These are phyloP conservation scores for Boletellus ananas DNA, from an alignment of 768 basidiomycete genomes.

Conservation along the genomic window DNA sequence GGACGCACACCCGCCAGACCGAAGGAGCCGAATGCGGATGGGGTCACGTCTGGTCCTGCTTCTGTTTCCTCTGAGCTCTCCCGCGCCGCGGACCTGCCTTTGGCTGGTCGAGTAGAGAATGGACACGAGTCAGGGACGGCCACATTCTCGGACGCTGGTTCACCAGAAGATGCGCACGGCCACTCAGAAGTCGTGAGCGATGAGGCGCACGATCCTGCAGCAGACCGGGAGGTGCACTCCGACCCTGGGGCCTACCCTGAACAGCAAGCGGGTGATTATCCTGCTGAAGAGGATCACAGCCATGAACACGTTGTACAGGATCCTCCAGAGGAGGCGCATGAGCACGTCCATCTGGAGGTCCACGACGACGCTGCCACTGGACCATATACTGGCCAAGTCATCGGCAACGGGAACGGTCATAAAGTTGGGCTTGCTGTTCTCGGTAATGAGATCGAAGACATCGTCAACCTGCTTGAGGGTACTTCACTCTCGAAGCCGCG, in stretches of 20 bases:
- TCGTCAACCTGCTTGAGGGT: constrained; percentile 62
- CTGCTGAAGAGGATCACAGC: constrained; percentile 6
- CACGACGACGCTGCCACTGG: constrained; percentile 9
- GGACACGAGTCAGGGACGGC: constrained; percentile 20
- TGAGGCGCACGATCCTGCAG: constrained; percentile 7
- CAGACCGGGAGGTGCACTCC: constrained; percentile 4
- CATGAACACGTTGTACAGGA: constrained; percentile 5
- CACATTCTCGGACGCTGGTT: constrained; percentile 10
- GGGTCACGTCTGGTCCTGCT: constrained; percentile 15
- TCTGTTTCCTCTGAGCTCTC: constrained; percentile 25
- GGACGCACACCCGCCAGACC: constrained; percentile 25
- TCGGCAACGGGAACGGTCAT: constrained; percentile 8
- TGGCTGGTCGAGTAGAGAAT: constrained; percentile 23
- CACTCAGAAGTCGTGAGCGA: constrained; percentile 13
- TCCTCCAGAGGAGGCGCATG: constrained; percentile 6
- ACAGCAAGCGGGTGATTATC: constrained; percentile 4
- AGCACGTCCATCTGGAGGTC: constrained; percentile 11
- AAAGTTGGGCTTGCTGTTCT: neutral
- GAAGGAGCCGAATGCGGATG: constrained; percentile 21
- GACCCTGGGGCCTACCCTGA: constrained; percentile 12
- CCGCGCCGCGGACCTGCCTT: constrained; percentile 17
- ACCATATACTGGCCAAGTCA: constrained; percentile 3
- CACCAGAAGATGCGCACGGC: constrained; percentile 20
- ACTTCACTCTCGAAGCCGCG: constrained; percentile 34
- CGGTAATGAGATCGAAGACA: constrained; percentile 54